phyloP scores from a whole-genome alignment of 2,329 filamentous ascomycete genomes.

The Pseudogymnoascus sp. region DNA sequence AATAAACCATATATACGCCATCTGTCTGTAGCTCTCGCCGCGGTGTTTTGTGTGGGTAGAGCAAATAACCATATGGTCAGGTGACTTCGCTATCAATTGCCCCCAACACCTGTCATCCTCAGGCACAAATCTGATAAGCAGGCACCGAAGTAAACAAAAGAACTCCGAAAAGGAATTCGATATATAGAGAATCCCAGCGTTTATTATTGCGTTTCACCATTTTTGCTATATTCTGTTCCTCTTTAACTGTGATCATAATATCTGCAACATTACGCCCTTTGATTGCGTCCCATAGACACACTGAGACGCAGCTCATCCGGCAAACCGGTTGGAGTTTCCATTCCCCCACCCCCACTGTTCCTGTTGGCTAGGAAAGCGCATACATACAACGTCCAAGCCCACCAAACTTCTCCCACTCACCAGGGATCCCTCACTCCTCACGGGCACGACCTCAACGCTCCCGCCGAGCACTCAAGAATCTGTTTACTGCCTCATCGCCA shows the following conservation, averaged over 20 bases:
- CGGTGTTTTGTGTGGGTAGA: neutral
- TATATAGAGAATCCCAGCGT: conserved; percentile 3
- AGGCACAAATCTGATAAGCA: conserved; percentile 8
- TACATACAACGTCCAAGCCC: conserved; percentile 8
- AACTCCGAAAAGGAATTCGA: neutral
- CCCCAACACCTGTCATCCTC: neutral
- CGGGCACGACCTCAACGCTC: conserved; percentile 6
- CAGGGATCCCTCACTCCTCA: conserved; percentile 7
- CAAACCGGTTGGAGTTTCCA: conserved; percentile 3
- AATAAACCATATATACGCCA: neutral
- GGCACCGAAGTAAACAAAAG: conserved; percentile 7
- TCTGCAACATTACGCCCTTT: neutral
- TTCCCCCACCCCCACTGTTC: conserved; percentile 9
- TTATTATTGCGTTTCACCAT: neutral
- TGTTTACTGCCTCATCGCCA: neutral
- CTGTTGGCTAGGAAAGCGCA: conserved; percentile 8
- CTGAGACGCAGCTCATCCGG: neutral
- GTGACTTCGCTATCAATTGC: conserved; percentile 1
- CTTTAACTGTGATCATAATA: neutral
- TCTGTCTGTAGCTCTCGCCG: neutral
- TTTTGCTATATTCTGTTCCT: neutral
- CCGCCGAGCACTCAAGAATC: neutral
- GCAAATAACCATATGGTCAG: neutral
- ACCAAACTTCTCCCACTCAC: conserved; percentile 9
- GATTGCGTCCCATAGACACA: neutral